These are phyloP conservation scores for Stachybotrys chartarum DNA, from an alignment of 2,329 filamentous ascomycete species.

Conservation along the genomic window DNA sequence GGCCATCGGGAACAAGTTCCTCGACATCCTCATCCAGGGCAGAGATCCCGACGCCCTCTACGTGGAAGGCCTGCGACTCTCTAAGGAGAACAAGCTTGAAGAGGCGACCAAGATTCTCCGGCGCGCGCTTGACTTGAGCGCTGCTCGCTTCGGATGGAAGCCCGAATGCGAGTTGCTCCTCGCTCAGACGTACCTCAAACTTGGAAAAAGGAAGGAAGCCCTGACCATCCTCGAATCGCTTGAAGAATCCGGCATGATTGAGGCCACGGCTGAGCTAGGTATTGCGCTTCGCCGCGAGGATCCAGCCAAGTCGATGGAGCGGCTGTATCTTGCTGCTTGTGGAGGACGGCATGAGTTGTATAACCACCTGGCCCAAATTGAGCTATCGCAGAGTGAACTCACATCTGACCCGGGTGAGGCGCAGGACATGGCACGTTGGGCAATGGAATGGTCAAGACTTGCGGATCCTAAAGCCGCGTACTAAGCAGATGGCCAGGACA, in stretches of 20 bases:
- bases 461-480: conserved; percentile 14
- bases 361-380: conserved; percentile 19
- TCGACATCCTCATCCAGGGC: conserved; percentile 14
- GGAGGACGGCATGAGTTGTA: conserved; percentile 17
- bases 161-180: conserved; percentile 16
- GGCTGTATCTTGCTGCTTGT: conserved; percentile 17
- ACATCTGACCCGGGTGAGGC: conserved; percentile 6
- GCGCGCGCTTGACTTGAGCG: conserved; percentile 14
- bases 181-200: conserved; percentile 14
- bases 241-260: conserved; percentile 10
- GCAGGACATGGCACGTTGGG: conserved; percentile 19
- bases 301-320: conserved; percentile 13
- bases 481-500: conserved; percentile 5
- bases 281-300: conserved; percentile 14
- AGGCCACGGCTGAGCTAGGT: conserved; percentile 19
- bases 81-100: conserved; percentile 12
- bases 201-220: conserved; percentile 15
- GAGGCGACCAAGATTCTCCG: conserved; percentile 13
- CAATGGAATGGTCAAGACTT: conserved; percentile 25
- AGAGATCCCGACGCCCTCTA: conserved; percentile 27
- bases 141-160: conserved; percentile 18
- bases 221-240: conserved; percentile 13
- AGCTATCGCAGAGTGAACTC: conserved; percentile 13
- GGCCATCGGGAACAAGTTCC: conserved; percentile 19
- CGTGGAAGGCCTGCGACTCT: conserved; percentile 21